Conservation (phyloP, 139 green algal species). For the Spirogloea muscicola region DNA sequence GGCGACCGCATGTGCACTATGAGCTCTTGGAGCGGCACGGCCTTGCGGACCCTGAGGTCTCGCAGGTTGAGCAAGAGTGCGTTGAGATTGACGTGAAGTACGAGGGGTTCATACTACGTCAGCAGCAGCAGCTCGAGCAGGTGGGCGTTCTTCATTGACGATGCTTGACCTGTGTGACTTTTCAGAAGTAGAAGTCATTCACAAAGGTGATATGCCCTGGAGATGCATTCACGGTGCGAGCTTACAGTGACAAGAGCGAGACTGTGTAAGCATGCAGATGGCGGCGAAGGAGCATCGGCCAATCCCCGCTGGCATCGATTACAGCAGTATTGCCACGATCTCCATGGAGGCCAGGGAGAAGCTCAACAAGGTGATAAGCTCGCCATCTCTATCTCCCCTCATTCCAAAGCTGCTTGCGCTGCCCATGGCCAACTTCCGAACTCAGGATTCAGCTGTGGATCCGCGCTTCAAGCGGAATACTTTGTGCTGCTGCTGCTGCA, state of each 20-base stretch:
- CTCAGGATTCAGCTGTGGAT: background rate
- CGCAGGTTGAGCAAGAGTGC: conserved; percentile 68
- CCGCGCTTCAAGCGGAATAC: background rate
- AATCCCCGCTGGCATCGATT: conserved; percentile 68
- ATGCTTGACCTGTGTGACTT: too few species aligned
- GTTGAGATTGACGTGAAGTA: conserved; percentile 98
- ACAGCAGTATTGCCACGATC: conserved; percentile 49
- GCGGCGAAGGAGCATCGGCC: conserved; percentile 22
- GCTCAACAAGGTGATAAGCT: conserved; percentile 62
- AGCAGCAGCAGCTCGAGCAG: conserved; percentile 71
- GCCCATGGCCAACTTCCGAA: background rate
- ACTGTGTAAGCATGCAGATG: too few species aligned
- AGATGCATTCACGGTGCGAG: too few species aligned
- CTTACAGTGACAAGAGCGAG: too few species aligned
- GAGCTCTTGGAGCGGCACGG: conserved; percentile 62
- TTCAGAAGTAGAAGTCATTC: too few species aligned
- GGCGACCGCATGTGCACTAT: conserved; percentile 84
- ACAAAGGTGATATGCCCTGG: too few species aligned
- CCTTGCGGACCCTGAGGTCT: conserved; percentile 14
- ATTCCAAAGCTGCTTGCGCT: background rate
- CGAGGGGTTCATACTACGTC: conserved; percentile 84
- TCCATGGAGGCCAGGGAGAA: conserved; percentile 88
- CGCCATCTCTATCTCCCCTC: background rate
- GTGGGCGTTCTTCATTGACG: too few species aligned
- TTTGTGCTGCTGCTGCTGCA: background rate